Evolutionary conservation across 495 filamentous ascomycete species (phyloP).

Genomic region (Penicillium silybi): DNA sequence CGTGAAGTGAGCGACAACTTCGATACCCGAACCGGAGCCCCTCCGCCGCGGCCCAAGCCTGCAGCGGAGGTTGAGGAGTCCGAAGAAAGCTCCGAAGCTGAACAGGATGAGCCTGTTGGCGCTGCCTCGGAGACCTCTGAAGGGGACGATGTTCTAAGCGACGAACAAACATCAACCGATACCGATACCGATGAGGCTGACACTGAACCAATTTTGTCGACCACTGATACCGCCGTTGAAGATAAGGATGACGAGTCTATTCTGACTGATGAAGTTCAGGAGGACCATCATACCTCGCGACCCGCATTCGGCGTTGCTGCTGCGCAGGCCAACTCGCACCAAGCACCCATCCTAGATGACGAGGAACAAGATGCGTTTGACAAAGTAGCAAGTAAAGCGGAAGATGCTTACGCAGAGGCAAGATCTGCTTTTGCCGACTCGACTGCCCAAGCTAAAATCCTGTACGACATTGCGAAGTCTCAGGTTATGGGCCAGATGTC

Average conservation of each 20-base stretch:
- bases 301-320: conserved; percentile 23
- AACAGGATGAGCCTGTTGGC: conserved; percentile 13
- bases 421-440: conserved; percentile 61
- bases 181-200: not conserved
- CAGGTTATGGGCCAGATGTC: conserved; percentile 61
- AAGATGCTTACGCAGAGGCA: conserved; percentile 47
- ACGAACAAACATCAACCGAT: not conserved
- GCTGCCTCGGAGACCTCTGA: not conserved
- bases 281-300: conserved; percentile 1
- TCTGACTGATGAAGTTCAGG: conserved; percentile 3
- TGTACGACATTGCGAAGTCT: conserved; percentile 63
- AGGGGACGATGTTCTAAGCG: not conserved
- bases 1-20: conserved; percentile 76
- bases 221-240: not conserved
- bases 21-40: conserved; percentile 49
- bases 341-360: conserved; percentile 42
- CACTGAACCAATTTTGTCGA: not conserved
- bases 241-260: not conserved
- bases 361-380: conserved; percentile 47
- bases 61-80: conserved; percentile 34
- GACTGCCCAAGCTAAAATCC: conserved; percentile 53
- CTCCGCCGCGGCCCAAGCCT: conserved; percentile 40
- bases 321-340: conserved; percentile 15
- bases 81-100: conserved; percentile 20
- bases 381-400: conserved; percentile 46